Base-by-base conservation (phyloP, 2,329 filamentous ascomycete species). In the Penicillium sp. region DNA sequence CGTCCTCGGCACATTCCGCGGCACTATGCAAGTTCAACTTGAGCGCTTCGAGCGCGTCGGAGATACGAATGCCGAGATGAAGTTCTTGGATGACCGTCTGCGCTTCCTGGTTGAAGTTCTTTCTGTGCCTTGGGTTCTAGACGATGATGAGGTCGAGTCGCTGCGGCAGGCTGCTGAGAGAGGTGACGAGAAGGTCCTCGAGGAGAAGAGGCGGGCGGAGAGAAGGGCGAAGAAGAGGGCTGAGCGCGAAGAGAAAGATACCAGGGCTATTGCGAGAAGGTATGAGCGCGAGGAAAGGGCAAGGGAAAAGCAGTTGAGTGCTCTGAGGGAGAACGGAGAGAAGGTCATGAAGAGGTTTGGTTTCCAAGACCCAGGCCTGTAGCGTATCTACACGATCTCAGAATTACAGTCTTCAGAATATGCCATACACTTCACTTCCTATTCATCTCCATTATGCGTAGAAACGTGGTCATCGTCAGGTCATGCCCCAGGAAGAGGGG, bases 11-110 rank as follows among this genome's bases (percentile, higher is more conserved):
- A 71, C 67, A 10, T 86, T 83, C 62, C 77, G 83, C 5, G 68
- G 71, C 4, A 64, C 67, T 11, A 78, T 79, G 56, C 84, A 87
- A 61, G 56, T 87, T 8, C 73, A 81, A 14, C 67, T 86, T 24
- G 82, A 86, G 64, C 77, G 82, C 3, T 74, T 83, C 7, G 73
- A 69, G 38, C 53, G 79, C 0, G 67, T 87, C 1, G 65, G 66
- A 2, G 78, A 79, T 40, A 86, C 83, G 13, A 77, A 77, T 40
- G 78, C 81, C 27, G 85, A 87, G 64, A 77, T 79, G 46, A 66
- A 67, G 7, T 81, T 81, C 31, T 82, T 85, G 77, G 72, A 75
- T 1, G 78, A 82, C 58, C 75, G 78, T 16, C 75, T 78, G 4
- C 67, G 74, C 27, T 84, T 81, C 63, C 75, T 81, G 43, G 65